These are phyloP conservation scores for Physcomitrellopsis africana DNA, from an alignment of 225 moss, liverwort and hornwort species.

Conservation along the genomic window DNA sequence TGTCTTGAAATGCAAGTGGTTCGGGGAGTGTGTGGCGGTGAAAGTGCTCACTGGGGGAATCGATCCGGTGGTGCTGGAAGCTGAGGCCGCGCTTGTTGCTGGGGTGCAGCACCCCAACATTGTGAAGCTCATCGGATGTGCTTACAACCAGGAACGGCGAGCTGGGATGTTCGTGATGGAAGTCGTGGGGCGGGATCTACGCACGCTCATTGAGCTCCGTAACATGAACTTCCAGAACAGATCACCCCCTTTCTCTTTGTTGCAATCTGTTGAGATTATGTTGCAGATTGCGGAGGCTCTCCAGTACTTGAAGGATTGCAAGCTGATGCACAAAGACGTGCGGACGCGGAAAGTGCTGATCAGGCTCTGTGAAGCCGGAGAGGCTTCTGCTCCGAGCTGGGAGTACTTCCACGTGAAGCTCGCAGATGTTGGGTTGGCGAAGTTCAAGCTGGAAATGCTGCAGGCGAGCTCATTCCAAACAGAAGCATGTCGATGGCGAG, in stretches of 20 bases:
- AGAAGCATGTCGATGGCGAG: slow-evolving; percentile 59
- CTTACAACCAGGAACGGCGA: slow-evolving; percentile 47
- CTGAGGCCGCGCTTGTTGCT: slow-evolving; percentile 40
- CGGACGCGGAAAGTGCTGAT: slow-evolving; percentile 56
- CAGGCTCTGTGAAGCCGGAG: slow-evolving; percentile 49
- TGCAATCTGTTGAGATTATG: slow-evolving; percentile 60
- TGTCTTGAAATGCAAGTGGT: slow-evolving; percentile 61
- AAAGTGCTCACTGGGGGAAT: slow-evolving; percentile 44
- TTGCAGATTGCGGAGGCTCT: slow-evolving; percentile 61
- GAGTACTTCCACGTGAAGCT: slow-evolving; percentile 67
- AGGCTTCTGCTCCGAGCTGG: slow-evolving; percentile 39
- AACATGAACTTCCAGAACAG: slow-evolving; percentile 35
- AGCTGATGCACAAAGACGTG: slow-evolving; percentile 56
- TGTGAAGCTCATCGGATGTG: slow-evolving; percentile 57
- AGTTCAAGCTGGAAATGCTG: slow-evolving; percentile 55
- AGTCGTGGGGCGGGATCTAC: slow-evolving; percentile 50
- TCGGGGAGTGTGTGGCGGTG: slow-evolving; percentile 58
- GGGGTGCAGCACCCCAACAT: slow-evolving; percentile 63
- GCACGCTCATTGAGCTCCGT: slow-evolving; percentile 57
- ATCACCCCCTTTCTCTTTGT: slow-evolving; percentile 47
- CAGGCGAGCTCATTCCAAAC: slow-evolving; percentile 57
- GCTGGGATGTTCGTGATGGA: slow-evolving; percentile 67
- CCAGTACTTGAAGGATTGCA: slow-evolving; percentile 58
- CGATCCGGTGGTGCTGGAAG: slow-evolving; percentile 40
- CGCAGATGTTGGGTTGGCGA: slow-evolving; percentile 51